Conservation (phyloP, 2,329 filamentous ascomycete genomes). For the Lasiodiplodia hormozganensis region DNA sequence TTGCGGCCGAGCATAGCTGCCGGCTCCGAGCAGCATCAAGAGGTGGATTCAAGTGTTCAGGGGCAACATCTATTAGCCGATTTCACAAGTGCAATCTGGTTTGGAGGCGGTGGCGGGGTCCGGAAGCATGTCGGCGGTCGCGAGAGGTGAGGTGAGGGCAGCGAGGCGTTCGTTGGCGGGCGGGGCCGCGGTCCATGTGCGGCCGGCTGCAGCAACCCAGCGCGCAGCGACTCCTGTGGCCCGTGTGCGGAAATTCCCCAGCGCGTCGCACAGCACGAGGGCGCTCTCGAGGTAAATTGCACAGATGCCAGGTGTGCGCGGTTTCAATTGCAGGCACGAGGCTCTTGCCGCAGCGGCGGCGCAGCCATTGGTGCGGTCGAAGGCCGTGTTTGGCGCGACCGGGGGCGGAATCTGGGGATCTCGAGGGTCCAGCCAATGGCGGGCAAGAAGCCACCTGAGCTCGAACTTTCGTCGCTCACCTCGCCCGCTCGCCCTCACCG, state of each 20-base stretch:
- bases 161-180: not conserved
- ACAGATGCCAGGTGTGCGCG: slow-evolving; percentile 8
- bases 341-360: not conserved
- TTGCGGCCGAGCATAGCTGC: no score
- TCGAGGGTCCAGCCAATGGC: slow-evolving; percentile 24
- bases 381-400: not conserved
- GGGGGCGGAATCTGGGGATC: slow-evolving; percentile 14
- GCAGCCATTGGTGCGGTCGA: not conserved
- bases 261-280: slow-evolving; percentile 12
- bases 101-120: slow-evolving; percentile 57
- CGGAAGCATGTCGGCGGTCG: slow-evolving; percentile 38
- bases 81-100: not conserved
- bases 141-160: slow-evolving; percentile 53
- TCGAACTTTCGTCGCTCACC: slow-evolving; percentile 23
- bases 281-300: slow-evolving; percentile 1
- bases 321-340: slow-evolving; percentile 9
- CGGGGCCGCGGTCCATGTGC: slow-evolving; percentile 36
- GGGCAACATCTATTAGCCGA: no score
- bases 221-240: slow-evolving; percentile 33
- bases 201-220: slow-evolving; percentile 42
- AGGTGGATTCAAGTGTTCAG: no score
- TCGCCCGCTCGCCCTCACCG: slow-evolving; percentile 7
- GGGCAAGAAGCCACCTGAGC: slow-evolving; percentile 25
- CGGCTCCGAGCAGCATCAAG: no score
- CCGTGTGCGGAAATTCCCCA: slow-evolving; percentile 42